These are phyloP conservation scores for Hypoxylon sp. DNA, from an alignment of 2,329 filamentous ascomycete species.

Conservation along the genomic window DNA sequence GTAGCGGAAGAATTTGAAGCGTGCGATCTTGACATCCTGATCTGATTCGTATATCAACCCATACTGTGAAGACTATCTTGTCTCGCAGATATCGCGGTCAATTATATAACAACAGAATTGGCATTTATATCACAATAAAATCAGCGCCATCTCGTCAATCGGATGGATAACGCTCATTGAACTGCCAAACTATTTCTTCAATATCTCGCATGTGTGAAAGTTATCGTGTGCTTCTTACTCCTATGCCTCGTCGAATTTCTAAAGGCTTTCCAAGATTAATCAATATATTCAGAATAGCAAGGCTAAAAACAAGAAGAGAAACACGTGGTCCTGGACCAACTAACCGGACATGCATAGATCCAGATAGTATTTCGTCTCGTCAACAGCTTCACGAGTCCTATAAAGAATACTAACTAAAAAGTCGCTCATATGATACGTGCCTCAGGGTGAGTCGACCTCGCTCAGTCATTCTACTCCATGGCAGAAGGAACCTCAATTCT, in stretches of 20 bases:
- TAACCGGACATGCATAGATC: neutral
- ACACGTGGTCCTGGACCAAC: neutral
- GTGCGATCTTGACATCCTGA: conserved; percentile 41
- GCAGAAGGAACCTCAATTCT: neutral
- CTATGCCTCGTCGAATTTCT: neutral
- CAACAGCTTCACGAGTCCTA: neutral
- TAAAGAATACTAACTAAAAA: neutral
- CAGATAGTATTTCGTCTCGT: neutral
- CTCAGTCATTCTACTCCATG: neutral
- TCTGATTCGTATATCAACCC: conserved; percentile 47
- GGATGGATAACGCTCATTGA: conserved; percentile 52
- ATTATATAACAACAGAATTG: conserved; percentile 40
- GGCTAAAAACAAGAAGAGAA: neutral
- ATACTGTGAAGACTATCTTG: conserved; percentile 18
- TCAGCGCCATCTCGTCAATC: conserved; percentile 51
- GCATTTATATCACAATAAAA: conserved; percentile 49
- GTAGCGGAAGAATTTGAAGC: conserved; percentile 44
- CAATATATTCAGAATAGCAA: neutral
- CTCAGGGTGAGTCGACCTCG: neutral
- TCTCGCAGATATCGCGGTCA: conserved; percentile 23
- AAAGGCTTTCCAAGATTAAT: neutral
- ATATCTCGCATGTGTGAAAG: conserved; percentile 22
- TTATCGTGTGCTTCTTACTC: neutral
- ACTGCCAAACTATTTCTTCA: conserved; percentile 29
- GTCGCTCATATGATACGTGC: neutral